A percentile compares a stretch with the other conserved stretches of the same genome.
phyloP scores from a whole-genome alignment of 768 basidiomycete species.

The Kwoniella pini region DNA sequence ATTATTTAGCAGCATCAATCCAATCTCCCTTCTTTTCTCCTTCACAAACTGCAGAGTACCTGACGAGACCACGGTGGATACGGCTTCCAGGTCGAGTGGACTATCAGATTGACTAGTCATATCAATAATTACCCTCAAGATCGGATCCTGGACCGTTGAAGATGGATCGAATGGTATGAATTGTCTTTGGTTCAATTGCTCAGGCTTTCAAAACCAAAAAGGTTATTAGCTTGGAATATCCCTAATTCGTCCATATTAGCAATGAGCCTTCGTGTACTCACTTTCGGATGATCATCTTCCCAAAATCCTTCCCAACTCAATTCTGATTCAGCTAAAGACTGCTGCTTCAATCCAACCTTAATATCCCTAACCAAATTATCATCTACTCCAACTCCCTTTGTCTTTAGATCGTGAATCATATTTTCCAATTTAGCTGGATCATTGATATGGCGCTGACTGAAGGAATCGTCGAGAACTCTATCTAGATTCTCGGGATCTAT shows the following conservation, averaged over 20 bases:
- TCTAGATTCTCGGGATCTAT: too few species aligned
- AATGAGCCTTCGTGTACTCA: slow-evolving; percentile 2
- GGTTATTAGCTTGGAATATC: too few species aligned
- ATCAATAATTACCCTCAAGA: background rate
- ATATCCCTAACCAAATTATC: slow-evolving; percentile 17
- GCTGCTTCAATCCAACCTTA: background rate
- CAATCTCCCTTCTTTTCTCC: background rate
- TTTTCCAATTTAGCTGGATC: slow-evolving; percentile 1
- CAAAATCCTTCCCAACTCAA: slow-evolving; percentile 29
- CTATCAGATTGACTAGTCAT: background rate
- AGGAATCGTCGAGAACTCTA: too few species aligned
- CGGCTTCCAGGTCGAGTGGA: background rate
- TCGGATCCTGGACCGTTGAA: background rate
- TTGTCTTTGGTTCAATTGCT: too few species aligned
- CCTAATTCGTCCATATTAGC: too few species aligned
- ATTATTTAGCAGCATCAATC: background rate
- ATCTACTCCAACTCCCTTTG: background rate
- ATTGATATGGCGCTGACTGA: too few species aligned
- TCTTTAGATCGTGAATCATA: background rate
- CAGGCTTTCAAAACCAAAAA: too few species aligned
- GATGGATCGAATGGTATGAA: background rate
- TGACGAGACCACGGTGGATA: background rate
- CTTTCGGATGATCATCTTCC: background rate
- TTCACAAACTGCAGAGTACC: background rate
- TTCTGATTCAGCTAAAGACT: background rate